phyloP scores from a whole-genome alignment of 805 yeast genomes.

The Kregervanrija pseudodelftensis region DNA sequence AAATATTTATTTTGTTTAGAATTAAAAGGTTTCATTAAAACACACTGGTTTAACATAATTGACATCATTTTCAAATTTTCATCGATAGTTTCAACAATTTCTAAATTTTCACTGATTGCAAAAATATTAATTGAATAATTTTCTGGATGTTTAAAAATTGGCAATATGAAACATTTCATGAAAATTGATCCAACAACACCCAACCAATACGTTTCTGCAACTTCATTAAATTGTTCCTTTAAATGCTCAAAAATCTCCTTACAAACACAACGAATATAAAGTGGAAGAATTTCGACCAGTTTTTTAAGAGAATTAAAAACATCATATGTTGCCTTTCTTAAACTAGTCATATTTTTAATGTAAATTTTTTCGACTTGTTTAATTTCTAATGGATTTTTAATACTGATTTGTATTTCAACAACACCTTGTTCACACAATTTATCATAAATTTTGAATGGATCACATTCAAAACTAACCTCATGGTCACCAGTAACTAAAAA shows the following conservation, averaged over 20 bases:
- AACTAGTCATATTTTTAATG: slow-evolving; percentile 61
- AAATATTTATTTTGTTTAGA: slow-evolving; percentile 53
- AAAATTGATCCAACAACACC: slow-evolving; percentile 65
- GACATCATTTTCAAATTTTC: slow-evolving; percentile 52
- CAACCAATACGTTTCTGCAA: slow-evolving; percentile 49
- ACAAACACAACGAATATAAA: slow-evolving; percentile 50
- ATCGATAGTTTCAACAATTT: slow-evolving; percentile 20
- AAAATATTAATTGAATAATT: slow-evolving; percentile 42
- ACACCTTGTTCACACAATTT: slow-evolving; percentile 33
- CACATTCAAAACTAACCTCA: slow-evolving; percentile 65
- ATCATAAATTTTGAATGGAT: slow-evolving; percentile 57
- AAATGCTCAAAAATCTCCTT: slow-evolving; percentile 29
- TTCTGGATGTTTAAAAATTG: slow-evolving; percentile 45
- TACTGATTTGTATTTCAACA: slow-evolving; percentile 19
- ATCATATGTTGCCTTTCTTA: slow-evolving; percentile 66
- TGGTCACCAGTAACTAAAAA: slow-evolving; percentile 36
- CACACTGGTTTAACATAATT: slow-evolving; percentile 56
- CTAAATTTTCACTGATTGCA: slow-evolving; percentile 18
- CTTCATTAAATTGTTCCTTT: slow-evolving; percentile 45
- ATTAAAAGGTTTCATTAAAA: slow-evolving; percentile 57
- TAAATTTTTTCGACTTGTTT: slow-evolving; percentile 64
- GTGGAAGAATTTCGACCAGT: slow-evolving; percentile 39
- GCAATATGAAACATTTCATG: slow-evolving; percentile 43
- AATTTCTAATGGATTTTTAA: slow-evolving; percentile 69
- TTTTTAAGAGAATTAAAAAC: slow-evolving; percentile 46